Evolutionary conservation across 805 yeast species (phyloP).

Genomic region (Sugiyamaella boreocaroliniensis): DNA sequence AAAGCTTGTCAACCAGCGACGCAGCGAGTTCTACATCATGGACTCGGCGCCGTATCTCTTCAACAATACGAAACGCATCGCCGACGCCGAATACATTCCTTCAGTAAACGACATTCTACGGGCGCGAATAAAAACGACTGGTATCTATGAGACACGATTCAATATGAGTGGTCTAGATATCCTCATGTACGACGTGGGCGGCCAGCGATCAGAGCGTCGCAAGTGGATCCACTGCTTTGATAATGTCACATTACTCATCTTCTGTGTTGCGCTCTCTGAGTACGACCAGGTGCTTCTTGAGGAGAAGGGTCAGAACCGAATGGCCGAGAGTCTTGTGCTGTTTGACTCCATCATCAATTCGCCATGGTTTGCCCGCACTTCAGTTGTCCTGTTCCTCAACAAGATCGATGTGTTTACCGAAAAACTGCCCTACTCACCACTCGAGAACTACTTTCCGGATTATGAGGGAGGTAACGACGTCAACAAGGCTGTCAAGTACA

Average conservation of each 20-base stretch:
- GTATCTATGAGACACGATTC: slow-evolving; percentile 78
- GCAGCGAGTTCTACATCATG: slow-evolving; percentile 70
- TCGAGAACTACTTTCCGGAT: slow-evolving; percentile 80
- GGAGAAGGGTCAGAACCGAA: slow-evolving; percentile 58
- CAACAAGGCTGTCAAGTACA: slow-evolving; percentile 85
- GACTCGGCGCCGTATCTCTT: slow-evolving; percentile 75
- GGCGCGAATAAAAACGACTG: slow-evolving; percentile 87
- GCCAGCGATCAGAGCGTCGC: slow-evolving; percentile 90
- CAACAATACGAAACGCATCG: slow-evolving; percentile 56
- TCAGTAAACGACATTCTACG: slow-evolving; percentile 70
- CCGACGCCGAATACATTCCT: slow-evolving; percentile 58
- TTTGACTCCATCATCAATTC: slow-evolving; percentile 90
- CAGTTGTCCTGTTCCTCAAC: slow-evolving; percentile 79
- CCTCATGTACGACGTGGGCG: slow-evolving; percentile 82
- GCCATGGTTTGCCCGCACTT: slow-evolving; percentile 84
- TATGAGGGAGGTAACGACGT: slow-evolving; percentile 87
- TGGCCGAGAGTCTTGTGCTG: slow-evolving; percentile 73
- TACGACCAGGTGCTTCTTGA: slow-evolving; percentile 83
- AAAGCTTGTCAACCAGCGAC: slow-evolving; percentile 42
- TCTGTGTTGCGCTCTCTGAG: slow-evolving; percentile 86
- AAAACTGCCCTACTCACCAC: slow-evolving; percentile 72
- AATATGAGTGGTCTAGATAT: slow-evolving; percentile 62
- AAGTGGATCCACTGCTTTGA: slow-evolving; percentile 98
- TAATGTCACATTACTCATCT: slow-evolving; percentile 80
- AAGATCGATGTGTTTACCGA: slow-evolving; percentile 87